Conservation (phyloP, 2,329 filamentous ascomycete species). For the Xylaria sp. region DNA sequence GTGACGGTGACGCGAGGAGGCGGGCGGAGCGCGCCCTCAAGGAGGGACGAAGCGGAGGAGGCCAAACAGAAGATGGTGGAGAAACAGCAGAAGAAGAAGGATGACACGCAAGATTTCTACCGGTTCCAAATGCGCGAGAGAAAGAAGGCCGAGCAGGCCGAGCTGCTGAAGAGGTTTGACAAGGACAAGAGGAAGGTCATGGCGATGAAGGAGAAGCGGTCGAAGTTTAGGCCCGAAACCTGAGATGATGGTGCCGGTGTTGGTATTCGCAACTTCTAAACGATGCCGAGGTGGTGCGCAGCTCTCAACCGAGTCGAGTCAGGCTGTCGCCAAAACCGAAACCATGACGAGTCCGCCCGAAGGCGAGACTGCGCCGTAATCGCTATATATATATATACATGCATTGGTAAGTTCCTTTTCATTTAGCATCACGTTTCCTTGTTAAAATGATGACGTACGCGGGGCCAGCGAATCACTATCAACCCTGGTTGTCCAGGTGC, state of each 20-base stretch:
- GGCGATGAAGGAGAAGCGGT: conserved; percentile 69
- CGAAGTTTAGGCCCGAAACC: conserved; percentile 59
- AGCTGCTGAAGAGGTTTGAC: conserved; percentile 73
- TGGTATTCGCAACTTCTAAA: background rate
- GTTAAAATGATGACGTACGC: conserved; percentile 53
- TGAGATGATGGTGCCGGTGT: conserved; percentile 31
- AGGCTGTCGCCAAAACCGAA: background rate
- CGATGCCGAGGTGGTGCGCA: background rate
- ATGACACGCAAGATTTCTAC: conserved; percentile 74
- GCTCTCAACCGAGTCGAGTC: background rate
- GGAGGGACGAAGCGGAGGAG: conserved; percentile 70
- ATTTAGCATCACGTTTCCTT: background rate
- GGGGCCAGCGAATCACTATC: conserved; percentile 52
- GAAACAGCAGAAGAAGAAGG: conserved; percentile 64
- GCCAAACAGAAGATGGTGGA: conserved; percentile 62
- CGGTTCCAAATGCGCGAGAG: conserved; percentile 81
- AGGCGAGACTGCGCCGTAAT: background rate
- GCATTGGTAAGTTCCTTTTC: conserved; percentile 16
- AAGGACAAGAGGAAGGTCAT: conserved; percentile 73
- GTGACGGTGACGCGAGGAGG: conserved; percentile 86
- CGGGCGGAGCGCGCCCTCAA: conserved; percentile 72
- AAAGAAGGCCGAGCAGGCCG: conserved; percentile 73
- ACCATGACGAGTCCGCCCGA: background rate
- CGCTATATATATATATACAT: no score
- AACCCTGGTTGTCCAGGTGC: conserved; percentile 27